Percentiles rank a stretch among this genome's conserved stretches.
Evolutionary conservation across 768 basidiomycete genomes (phyloP).

Genomic region (Leccinum pellstonianum): DNA sequence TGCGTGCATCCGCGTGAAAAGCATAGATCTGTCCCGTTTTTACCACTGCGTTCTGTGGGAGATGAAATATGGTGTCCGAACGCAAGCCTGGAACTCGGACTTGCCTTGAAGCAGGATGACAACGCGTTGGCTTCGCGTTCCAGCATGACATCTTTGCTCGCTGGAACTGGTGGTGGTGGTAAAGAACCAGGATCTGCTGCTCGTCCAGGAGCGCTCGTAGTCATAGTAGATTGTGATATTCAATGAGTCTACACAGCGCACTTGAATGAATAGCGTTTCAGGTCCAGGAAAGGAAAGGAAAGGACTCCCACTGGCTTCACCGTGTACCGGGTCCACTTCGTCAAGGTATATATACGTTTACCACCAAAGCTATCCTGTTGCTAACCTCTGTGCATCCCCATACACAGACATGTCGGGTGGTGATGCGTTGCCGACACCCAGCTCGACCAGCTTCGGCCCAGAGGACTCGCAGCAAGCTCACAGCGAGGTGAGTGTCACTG

Average conservation of each 20-base stretch:
- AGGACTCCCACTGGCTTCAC: not conserved
- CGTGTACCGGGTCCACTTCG: not conserved
- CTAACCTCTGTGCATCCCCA: not conserved
- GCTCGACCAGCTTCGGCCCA: constrained; percentile 16
- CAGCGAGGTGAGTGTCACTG: constrained; percentile 16
- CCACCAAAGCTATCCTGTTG: not conserved
- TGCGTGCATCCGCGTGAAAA: constrained; percentile 64
- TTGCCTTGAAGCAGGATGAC: constrained; percentile 55
- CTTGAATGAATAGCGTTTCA: not conserved
- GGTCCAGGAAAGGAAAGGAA: constrained; percentile 28
- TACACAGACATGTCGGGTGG: constrained; percentile 23
- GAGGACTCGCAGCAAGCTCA: constrained; percentile 9
- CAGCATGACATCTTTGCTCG: constrained; percentile 42
- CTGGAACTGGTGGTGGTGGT: constrained; percentile 48
- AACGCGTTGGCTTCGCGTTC: constrained; percentile 67
- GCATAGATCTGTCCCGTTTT: constrained; percentile 71
- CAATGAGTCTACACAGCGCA: constrained; percentile 44
- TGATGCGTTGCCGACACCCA: constrained; percentile 16
- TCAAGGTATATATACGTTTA: constrained; percentile 7
- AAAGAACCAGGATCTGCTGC: constrained; percentile 40
- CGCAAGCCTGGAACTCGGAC: constrained; percentile 2
- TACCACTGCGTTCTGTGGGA: constrained; percentile 54
- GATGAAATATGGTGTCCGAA: constrained; percentile 1
- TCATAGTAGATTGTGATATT: constrained; percentile 28
- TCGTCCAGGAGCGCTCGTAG: constrained; percentile 17